Base-by-base conservation (phyloP, 2,329 filamentous ascomycete genomes). In the Fusarium transvaalense region DNA sequence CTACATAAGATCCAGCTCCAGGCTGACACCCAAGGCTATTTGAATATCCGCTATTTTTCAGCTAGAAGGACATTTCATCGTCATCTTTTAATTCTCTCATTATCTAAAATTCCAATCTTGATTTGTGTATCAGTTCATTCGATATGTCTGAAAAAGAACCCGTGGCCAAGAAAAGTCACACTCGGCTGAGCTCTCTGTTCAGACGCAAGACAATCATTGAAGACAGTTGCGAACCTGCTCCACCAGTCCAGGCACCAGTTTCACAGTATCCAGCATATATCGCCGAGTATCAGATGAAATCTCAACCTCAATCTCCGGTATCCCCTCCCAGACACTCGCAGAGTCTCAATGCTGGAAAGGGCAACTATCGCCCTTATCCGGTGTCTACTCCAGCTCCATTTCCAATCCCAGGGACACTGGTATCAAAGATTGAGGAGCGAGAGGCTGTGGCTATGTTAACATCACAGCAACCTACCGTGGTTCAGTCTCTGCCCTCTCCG, bases 21-120 rank as follows among this genome's bases (percentile, higher is more conserved):
- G 21, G 47, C 47, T 51, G 34, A 51, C 47, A 50, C n/a, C 23
- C 23, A 29, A 50, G 47, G 29, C 32, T 29, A 38, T 48, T 38
- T 50, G 12, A 6, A 45, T 13, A 19, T 38, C 47, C 34, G 23
- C 17, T 27, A 19, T 8, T 51, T 27, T 51, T 50, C 32, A 50
- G 46, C 46, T 27, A 13, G 9, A 50, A 17, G 21, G 10, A 17
- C 14, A 21, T 12, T 27, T 25, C 13, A n/a, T 10, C 5, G 34
- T 50, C 9, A 38, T 38, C 23, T 45, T 31, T 39, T 27, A 21
- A 19, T 39, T 38, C 23, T 51, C 35, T 14, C 47, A 51, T 38
- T 23, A 21, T 39, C 4, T 38, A 5, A 10, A 37, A n/a, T 9
- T n/a, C 4, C n/a, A 31, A 8, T 19, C n/a, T 15, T 15, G 15